Evolutionary conservation across 2,329 filamentous ascomycete genomes (phyloP).

Genomic region (Canariomyces notabilis): DNA sequence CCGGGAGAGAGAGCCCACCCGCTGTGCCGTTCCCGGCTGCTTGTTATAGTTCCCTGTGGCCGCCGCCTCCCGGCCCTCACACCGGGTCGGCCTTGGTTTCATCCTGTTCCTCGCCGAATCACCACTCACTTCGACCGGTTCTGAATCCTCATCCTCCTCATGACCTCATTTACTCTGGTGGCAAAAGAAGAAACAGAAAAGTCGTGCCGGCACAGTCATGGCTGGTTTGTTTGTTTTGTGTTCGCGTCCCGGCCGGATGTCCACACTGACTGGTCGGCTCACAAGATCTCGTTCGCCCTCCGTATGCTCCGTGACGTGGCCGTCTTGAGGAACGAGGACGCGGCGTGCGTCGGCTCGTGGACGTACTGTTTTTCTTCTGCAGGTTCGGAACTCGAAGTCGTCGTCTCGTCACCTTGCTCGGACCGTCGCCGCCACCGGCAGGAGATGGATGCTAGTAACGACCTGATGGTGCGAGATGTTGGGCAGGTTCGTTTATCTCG

Average conservation of each 20-base stretch:
- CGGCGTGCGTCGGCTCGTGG: slow-evolving; percentile 39
- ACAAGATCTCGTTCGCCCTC: slow-evolving; percentile 23
- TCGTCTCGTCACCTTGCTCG: slow-evolving; percentile 1
- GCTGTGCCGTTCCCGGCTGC: slow-evolving; percentile 12
- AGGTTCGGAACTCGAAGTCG: neutral
- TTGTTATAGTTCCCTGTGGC: slow-evolving; percentile 8
- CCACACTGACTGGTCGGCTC: no score
- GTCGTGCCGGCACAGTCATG: no score
- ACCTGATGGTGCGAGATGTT: slow-evolving; percentile 14
- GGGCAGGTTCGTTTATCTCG: slow-evolving; percentile 1
- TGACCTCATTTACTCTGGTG: no score
- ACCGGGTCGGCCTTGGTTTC: slow-evolving; percentile 1
- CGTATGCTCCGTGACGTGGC: slow-evolving; percentile 32
- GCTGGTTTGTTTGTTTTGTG: no score
- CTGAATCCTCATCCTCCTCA: no score
- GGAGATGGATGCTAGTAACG: slow-evolving; percentile 13
- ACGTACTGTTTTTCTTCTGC: slow-evolving; percentile 22
- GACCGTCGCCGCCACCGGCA: slow-evolving; percentile 14
- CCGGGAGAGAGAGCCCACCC: no score
- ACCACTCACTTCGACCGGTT: no score
- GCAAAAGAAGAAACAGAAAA: no score
- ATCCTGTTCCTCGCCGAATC: neutral
- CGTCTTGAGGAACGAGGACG: slow-evolving; percentile 38
- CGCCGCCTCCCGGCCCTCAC: neutral
- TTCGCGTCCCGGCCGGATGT: no score